These are phyloP conservation scores for Penicillium ochrochloron DNA, from an alignment of 495 filamentous ascomycete species.

Conservation along the genomic window DNA sequence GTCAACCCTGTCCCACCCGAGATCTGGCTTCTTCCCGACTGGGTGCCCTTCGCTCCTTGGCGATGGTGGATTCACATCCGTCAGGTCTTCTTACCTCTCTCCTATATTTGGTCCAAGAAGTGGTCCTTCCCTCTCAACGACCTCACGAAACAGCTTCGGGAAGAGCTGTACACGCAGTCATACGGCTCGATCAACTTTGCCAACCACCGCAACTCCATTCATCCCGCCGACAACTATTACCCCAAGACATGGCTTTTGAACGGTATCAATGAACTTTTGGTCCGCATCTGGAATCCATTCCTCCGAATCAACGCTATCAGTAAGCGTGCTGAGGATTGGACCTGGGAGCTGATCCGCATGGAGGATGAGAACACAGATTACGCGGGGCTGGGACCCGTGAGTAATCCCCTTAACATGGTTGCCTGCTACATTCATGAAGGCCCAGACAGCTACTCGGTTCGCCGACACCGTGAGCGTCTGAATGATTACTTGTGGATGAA, in stretches of 20 bases:
- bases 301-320: constrained; percentile 62
- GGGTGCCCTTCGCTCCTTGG: constrained; percentile 94
- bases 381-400: constrained; percentile 86
- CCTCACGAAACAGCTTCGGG: constrained; percentile 69
- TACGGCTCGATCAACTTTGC: constrained; percentile 79
- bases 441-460: constrained; percentile 73
- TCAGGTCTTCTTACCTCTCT: constrained; percentile 90
- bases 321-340: constrained; percentile 73
- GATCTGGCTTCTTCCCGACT: constrained; percentile 91
- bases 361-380: constrained; percentile 93
- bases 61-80: constrained; percentile 99
- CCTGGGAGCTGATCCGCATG: constrained; percentile 76
- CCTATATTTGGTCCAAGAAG: constrained; percentile 80
- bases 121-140: constrained; percentile 74
- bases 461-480: constrained; percentile 76
- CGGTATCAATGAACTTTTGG: constrained; percentile 71
- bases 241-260: constrained; percentile 87
- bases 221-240: constrained; percentile 83
- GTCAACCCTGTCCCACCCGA: constrained; percentile 95
- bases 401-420: constrained; percentile 83
- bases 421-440: constrained; percentile 84
- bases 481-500: constrained; percentile 93
- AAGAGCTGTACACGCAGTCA: constrained; percentile 84
- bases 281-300: constrained; percentile 77
- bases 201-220: constrained; percentile 80